Evolutionary conservation across 148 eudicot species (phyloP).

Genomic region (Talinum fruticosum): DNA sequence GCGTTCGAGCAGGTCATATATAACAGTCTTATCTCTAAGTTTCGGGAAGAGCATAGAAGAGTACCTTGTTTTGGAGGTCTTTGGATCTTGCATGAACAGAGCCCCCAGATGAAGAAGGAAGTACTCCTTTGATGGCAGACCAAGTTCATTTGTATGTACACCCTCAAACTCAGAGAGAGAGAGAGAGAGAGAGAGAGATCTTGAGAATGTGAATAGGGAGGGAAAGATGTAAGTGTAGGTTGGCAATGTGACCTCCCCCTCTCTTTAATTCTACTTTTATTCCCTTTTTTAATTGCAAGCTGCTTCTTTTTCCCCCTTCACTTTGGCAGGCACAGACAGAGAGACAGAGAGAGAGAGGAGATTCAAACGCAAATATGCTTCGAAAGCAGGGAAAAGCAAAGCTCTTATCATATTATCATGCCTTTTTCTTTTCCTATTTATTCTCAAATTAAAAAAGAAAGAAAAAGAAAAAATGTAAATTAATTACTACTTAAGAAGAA

Average conservation of each 20-base stretch:
- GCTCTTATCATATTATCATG: slow-evolving; percentile 6
- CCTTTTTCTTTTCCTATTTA: slow-evolving; percentile 11
- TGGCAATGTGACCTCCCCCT: background rate
- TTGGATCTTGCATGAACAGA: slow-evolving; percentile 91
- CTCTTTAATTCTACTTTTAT: background rate
- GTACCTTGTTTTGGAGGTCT: slow-evolving; percentile 51
- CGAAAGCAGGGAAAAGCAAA: slow-evolving; percentile 22
- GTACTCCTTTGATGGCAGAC: slow-evolving; percentile 21
- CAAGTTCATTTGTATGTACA: slow-evolving; percentile 26
- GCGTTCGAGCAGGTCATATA: too few species aligned
- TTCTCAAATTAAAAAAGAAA: background rate
- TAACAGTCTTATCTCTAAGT: too few species aligned
- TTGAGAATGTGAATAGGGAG: background rate
- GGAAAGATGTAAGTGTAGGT: background rate
- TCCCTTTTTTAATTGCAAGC: background rate
- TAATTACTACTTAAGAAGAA: background rate
- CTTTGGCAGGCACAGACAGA: background rate
- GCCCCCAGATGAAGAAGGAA: slow-evolving; percentile 24
- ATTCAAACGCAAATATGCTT: slow-evolving; percentile 18
- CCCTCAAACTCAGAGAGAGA: background rate
- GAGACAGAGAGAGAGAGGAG: background rate
- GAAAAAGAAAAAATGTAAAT: background rate
- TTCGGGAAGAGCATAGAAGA: too few species aligned
- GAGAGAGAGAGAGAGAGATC: background rate
- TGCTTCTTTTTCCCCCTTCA: background rate